phyloP scores from a whole-genome alignment of 129 eudicot species.

The Centella asiatica region DNA sequence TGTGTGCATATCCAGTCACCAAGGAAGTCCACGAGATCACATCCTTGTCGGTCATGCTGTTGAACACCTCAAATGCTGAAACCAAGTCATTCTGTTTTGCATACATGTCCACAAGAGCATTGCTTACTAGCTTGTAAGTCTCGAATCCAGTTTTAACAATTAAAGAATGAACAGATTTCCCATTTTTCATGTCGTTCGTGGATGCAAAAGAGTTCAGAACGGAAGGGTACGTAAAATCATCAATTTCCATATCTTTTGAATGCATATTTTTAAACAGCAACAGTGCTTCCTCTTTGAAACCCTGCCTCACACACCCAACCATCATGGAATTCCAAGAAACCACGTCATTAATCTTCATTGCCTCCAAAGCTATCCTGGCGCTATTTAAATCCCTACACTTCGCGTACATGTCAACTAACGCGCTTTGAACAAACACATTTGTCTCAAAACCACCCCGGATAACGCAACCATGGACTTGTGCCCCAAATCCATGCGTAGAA shows the following conservation, averaged over 20 bases:
- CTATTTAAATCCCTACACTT: constrained; percentile 2
- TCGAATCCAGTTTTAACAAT: constrained; percentile 56
- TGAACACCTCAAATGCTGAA: constrained; percentile 3
- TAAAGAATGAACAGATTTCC: constrained; percentile 50
- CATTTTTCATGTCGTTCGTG: constrained; percentile 19
- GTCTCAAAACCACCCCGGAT: constrained; percentile 3
- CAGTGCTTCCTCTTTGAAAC: constrained; percentile 8
- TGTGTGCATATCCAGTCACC: constrained; percentile 3
- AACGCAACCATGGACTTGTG: constrained; percentile 1
- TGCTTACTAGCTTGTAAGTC: constrained; percentile 12
- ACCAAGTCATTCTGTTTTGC: constrained; percentile 5
- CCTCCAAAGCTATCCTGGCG: constrained; percentile 3
- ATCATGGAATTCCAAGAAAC: constrained; percentile 2
- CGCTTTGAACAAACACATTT: constrained; percentile 7
- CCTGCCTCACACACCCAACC: constrained; percentile 11
- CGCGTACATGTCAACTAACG: constrained; percentile 8
- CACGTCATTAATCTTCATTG: constrained; percentile 1
- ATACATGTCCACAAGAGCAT: constrained; percentile 6
- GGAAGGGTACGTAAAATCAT: constrained; percentile 3
- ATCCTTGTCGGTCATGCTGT: constrained; percentile 6
- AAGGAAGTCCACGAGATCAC: constrained; percentile 8
- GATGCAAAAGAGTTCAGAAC: not conserved
- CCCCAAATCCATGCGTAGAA: constrained; percentile 4
- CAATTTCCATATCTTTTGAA: constrained; percentile 4
- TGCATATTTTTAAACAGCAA: not conserved